Evolutionary conservation across 176 grass and related monocot genomes (phyloP).

Genomic region (Musa acuminata): DNA sequence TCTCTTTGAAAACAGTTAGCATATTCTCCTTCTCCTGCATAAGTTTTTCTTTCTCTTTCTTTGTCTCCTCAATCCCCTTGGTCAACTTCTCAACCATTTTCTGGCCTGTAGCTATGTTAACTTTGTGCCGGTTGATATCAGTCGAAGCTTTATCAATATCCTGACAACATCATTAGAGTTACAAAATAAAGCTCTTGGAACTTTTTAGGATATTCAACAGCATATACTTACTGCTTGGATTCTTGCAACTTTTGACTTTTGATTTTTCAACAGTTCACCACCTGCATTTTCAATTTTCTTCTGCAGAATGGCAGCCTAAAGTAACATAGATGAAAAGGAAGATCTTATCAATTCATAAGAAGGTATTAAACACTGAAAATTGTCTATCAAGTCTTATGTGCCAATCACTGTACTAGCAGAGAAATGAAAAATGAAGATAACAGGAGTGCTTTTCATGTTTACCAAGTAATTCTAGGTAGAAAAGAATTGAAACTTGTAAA

Average conservation of each 20-base stretch:
- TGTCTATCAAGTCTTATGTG: not conserved
- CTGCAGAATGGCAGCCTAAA: slow-evolving; percentile 85
- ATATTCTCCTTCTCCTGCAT: slow-evolving; percentile 48
- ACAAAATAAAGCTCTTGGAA: not conserved
- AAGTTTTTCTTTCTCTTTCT: slow-evolving; percentile 56
- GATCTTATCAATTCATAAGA: not conserved
- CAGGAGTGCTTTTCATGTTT: no score
- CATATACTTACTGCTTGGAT: slow-evolving; percentile 72
- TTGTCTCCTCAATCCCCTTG: slow-evolving; percentile 57
- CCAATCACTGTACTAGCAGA: not conserved
- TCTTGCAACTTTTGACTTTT: slow-evolving; percentile 66
- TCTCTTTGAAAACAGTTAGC: slow-evolving; percentile 52
- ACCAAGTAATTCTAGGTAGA: not conserved
- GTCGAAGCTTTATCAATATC: slow-evolving; percentile 90
- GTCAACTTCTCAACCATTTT: slow-evolving; percentile 67
- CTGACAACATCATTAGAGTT: slow-evolving; percentile 25
- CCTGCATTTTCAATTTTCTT: slow-evolving; percentile 90
- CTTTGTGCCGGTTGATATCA: slow-evolving; percentile 80
- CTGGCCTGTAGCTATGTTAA: slow-evolving; percentile 62
- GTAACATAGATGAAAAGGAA: not conserved
- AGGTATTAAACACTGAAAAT: not conserved
- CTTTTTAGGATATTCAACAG: not conserved
- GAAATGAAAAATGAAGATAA: not conserved
- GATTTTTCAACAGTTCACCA: slow-evolving; percentile 77
- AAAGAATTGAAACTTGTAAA: not conserved